A percentile compares a stretch with the other conserved stretches of the same genome.
Conservation (phyloP, 176 grass and related monocot species). For the Lolium perenne region DNA sequence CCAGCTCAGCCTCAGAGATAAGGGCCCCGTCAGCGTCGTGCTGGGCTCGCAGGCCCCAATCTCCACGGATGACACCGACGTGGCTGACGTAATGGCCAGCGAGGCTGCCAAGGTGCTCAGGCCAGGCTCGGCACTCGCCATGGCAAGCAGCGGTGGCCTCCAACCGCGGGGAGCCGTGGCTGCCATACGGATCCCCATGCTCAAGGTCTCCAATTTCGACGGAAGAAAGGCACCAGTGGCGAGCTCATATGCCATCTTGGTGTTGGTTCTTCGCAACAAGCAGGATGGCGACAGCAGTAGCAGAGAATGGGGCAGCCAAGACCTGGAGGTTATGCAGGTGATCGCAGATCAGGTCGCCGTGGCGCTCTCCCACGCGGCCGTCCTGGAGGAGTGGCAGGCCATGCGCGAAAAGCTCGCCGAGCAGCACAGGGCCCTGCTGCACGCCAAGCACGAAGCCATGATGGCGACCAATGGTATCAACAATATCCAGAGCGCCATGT, state of each 20-base stretch:
- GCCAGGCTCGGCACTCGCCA: constrained; percentile 48
- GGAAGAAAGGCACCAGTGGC: constrained; percentile 36
- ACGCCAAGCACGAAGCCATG: constrained; percentile 49
- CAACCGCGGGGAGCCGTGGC: constrained; percentile 39
- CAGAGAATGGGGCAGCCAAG: constrained; percentile 44
- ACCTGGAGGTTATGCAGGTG: constrained; percentile 58
- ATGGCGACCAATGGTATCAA: constrained; percentile 62
- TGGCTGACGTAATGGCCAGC: constrained; percentile 46
- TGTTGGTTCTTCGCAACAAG: constrained; percentile 47
- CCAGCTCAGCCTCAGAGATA: constrained; percentile 37
- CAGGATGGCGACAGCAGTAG: background rate
- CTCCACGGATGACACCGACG: constrained; percentile 54
- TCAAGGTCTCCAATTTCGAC: constrained; percentile 52
- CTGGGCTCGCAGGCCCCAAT: background rate
- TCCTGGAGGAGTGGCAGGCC: constrained; percentile 48
- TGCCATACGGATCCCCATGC: constrained; percentile 63
- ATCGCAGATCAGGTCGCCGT: constrained; percentile 66
- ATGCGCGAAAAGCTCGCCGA: constrained; percentile 41
- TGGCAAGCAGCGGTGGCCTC: constrained; percentile 38
- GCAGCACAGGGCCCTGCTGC: constrained; percentile 54
- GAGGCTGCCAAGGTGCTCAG: constrained; percentile 57
- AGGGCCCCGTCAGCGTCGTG: background rate
- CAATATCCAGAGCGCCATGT: constrained; percentile 63
- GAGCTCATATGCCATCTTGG: constrained; percentile 50
- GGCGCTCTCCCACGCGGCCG: constrained; percentile 56